These are phyloP conservation scores for Larix sibirica DNA, from an alignment of 83 land plant genomes.

Conservation along the genomic window DNA sequence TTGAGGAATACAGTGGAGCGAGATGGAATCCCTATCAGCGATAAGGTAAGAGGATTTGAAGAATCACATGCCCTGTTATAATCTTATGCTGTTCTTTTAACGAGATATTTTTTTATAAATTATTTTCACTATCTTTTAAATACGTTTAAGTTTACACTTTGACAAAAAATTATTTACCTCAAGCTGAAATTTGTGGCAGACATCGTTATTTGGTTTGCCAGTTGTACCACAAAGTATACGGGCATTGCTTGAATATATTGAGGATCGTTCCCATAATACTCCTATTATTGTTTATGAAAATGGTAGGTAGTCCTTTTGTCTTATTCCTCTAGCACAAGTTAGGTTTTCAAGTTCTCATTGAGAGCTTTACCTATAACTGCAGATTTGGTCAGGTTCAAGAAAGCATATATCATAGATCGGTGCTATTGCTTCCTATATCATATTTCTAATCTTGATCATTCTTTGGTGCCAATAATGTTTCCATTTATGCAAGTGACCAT, in stretches of 20 bases:
- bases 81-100: neutral
- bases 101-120: neutral
- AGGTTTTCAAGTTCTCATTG: neutral
- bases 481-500: neutral
- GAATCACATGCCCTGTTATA: neutral
- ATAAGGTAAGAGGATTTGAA: neutral
- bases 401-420: neutral
- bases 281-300: conserved; percentile 5
- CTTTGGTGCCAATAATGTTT: neutral
- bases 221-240: neutral
- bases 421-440: neutral
- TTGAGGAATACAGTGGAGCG: neutral
- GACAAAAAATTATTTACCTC: neutral
- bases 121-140: neutral
- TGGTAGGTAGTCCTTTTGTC: neutral
- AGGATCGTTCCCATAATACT: neutral
- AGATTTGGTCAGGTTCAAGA: too few species aligned
- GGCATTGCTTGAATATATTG: neutral
- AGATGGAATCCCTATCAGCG: neutral
- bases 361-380: neutral
- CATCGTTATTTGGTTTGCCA: neutral
- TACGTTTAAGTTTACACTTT: too few species aligned
- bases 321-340: neutral
- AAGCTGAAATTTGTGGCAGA: neutral
- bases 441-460: neutral